Base-by-base conservation (phyloP, 2,329 filamentous ascomycete species). In the Pyricularia pennisetigena region DNA sequence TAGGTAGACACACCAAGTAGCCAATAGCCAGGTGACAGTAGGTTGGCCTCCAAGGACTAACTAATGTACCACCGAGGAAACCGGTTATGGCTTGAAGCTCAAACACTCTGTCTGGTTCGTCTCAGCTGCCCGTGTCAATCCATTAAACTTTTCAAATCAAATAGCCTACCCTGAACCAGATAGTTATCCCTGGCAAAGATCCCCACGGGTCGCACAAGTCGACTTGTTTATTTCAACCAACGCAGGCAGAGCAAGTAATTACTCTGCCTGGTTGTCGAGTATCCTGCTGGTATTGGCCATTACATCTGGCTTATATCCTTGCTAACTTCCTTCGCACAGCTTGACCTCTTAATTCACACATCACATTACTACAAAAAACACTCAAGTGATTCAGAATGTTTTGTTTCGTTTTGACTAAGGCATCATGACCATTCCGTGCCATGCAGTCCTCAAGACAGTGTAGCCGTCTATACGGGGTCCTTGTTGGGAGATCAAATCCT, bases 401-500 rank as follows among this genome's bases (percentile, higher is more conserved):
- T 65, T 65, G 63, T 65, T 65, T 29, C n/a, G 20, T 9, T 49
- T 32, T 49, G 63, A 65, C 29, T 30, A 32, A 65, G 63, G 63
- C 63, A 65, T 65, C 29, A 62, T 62, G 59, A 20, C 26, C 59
- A 62, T 62, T 62, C 59, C 24, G 24, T 62, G 59, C 59, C 59
- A 62, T 62, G 59, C 59, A 62, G 28, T 62, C 24, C 59, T 28
- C 59, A 62, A 62, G 24, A 62, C 59, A 62, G 59, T 62, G 59
- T 28, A 62, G 41, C 28, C 28, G 59, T 28, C 59, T 62, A 28
- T 62, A 20, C 20, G 59, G 59, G 59, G 24, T 16, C 28, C 28
- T 28, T 29, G 24, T 62, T 28, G 59, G 59, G 59, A 28, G 28
- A 54, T 54, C 24, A 66, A 29, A 54, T 54, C 32, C 24, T 77